Base-by-base conservation (phyloP, 768 basidiomycete genomes). In the Rhodotorula babjevae region DNA sequence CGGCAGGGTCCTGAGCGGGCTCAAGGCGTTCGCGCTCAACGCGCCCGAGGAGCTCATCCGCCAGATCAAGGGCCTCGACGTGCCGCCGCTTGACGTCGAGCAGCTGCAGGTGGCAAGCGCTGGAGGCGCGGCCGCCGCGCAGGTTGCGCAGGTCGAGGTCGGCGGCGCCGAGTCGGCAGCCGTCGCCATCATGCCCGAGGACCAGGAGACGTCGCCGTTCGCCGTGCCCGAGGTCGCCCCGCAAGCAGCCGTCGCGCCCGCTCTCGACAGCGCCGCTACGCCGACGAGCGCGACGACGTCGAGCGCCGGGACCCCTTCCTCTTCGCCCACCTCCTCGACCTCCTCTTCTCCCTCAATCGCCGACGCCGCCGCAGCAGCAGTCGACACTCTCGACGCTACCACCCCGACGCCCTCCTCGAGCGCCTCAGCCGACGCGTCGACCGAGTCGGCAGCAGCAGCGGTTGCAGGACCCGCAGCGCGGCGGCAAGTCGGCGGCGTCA, bases 1-100 rank as follows among this genome's bases (percentile, higher is more conserved):
- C 15, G 79, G 79, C 16, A 59, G 78, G 46, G 79, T 79, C 25
- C 71, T 77, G 69, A 74, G 70, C 14, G 72, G 76, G 29, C n/a
- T 74, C 53, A 63, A 57, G 36, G 78, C 77, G 47, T 79, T 78
- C 58, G 67, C 53, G 27, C 21, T 77, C 25, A 59, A 50, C 12
- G 75, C 73, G n/a, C 75, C 77, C 21, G 7, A 56, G 50, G 73
- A 67, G 64, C 50, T 71, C 47, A 63, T 75, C 29, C 16, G 31
- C 29, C 36, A 58, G 55, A 63, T 70, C 59, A 70, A 76, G 71
- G 74, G 70, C 25, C 36, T 69, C 4, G 66, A 63, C 44, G 27
- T 25, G 23, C 47, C 16, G 9, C 58, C 52, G 53, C 14, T 33
- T 46, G 36, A 29, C 3, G 56, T 16, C 21, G 40, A 42, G 44